phyloP scores from a whole-genome alignment of 352 stramenopile genomes.

The Pythium brachiatum region DNA sequence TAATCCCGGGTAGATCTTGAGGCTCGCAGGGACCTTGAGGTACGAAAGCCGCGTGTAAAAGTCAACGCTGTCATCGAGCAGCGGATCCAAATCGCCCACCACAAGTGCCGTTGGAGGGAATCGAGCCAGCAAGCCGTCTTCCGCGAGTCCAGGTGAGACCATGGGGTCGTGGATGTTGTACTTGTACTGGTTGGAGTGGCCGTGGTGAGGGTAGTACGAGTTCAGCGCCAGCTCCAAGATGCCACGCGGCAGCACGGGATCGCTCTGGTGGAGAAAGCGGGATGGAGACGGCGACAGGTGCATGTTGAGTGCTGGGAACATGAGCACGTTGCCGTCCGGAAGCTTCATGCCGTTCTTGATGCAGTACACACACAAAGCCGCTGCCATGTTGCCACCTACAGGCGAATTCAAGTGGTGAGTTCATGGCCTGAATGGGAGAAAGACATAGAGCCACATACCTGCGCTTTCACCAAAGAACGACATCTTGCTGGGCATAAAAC shows the following conservation, averaged over 20 bases:
- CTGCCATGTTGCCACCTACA: slow-evolving; percentile 82
- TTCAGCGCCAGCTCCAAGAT: slow-evolving; percentile 81
- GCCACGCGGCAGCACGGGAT: slow-evolving; percentile 77
- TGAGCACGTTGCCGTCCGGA: slow-evolving; percentile 83
- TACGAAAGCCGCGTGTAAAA: slow-evolving; percentile 86
- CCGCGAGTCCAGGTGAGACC: slow-evolving; percentile 77
- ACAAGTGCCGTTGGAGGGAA: slow-evolving; percentile 82
- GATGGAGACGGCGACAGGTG: slow-evolving; percentile 85
- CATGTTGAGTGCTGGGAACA: slow-evolving; percentile 90
- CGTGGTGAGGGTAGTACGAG: slow-evolving; percentile 83
- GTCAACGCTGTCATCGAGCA: slow-evolving; percentile 89
- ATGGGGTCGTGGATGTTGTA: slow-evolving; percentile 86
- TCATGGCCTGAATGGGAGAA: background rate
- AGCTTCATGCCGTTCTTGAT: slow-evolving; percentile 71
- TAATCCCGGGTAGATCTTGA: slow-evolving; percentile 84
- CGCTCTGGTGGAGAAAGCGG: slow-evolving; percentile 85
- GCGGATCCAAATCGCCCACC: slow-evolving; percentile 82
- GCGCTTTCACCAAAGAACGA: slow-evolving; percentile 83
- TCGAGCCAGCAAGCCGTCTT: slow-evolving; percentile 68
- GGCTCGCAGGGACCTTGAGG: slow-evolving; percentile 66
- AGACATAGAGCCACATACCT: slow-evolving; percentile 33
- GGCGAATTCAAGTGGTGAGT: background rate
- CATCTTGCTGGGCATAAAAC: slow-evolving; percentile 67
- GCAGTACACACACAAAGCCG: slow-evolving; percentile 79
- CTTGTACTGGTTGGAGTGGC: slow-evolving; percentile 85